Evolutionary conservation across 1,139 yeast genomes (phyloP).

Genomic region (Candida sp.): DNA sequence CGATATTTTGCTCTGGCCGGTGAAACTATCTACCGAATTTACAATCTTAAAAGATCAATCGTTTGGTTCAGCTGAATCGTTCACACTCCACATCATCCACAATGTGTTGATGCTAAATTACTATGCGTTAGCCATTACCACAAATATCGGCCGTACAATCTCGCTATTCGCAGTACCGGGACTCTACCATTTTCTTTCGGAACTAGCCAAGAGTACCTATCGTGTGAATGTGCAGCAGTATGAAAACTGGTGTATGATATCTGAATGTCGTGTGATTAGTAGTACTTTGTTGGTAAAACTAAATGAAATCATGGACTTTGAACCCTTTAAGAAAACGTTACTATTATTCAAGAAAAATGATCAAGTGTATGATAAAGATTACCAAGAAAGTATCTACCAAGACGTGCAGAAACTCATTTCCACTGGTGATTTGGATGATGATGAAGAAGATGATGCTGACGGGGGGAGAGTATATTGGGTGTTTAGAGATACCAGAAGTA

Average conservation of each 20-base stretch:
- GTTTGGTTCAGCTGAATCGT: constrained; percentile 19
- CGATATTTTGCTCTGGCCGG: constrained; percentile 22
- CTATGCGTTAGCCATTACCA: constrained; percentile 13
- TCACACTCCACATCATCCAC: constrained; percentile 17
- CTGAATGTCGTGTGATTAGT: constrained; percentile 10
- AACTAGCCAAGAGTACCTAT: constrained; percentile 20
- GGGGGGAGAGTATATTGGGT: constrained; percentile 22
- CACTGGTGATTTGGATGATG: constrained; percentile 8
- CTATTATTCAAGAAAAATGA: constrained; percentile 11
- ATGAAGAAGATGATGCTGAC: constrained; percentile 12
- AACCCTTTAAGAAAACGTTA: constrained; percentile 10
- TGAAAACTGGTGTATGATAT: constrained; percentile 16
- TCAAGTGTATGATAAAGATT: constrained; percentile 8
- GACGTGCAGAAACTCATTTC: constrained; percentile 9
- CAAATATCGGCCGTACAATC: constrained; percentile 13
- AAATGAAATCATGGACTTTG: constrained; percentile 18
- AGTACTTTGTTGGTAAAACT: constrained; percentile 14
- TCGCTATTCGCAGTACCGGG: constrained; percentile 20
- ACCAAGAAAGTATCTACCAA: constrained; percentile 9
- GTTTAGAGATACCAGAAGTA: constrained; percentile 19
- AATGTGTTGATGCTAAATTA: constrained; percentile 16
- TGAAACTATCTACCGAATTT: constrained; percentile 16
- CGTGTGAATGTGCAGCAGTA: constrained; percentile 14
- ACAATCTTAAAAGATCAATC: constrained; percentile 17
- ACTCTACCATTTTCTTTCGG: constrained; percentile 18